These are phyloP conservation scores for Lineolata rhizophorae DNA, from an alignment of 495 filamentous ascomycete species.

Conservation along the genomic window DNA sequence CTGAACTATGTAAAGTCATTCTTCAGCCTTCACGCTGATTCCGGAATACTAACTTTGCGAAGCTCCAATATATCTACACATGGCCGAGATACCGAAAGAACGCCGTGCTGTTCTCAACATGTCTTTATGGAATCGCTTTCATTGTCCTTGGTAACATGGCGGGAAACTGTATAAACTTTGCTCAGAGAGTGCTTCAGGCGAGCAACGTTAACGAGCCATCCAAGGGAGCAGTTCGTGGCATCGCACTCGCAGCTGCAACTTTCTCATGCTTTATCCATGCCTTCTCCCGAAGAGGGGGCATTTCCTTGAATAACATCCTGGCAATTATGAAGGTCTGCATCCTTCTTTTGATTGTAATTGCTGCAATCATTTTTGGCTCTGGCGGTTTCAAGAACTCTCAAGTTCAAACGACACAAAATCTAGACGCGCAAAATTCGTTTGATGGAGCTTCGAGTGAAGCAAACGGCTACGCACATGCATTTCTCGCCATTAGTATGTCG, in stretches of 20 bases:
- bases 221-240: constrained; percentile 13
- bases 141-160: constrained; percentile 28
- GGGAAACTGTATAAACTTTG: constrained; percentile 26
- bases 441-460: constrained; percentile 3
- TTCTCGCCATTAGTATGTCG: constrained; percentile 1
- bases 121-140: constrained; percentile 24
- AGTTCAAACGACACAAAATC: constrained; percentile 1
- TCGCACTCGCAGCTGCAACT: constrained; percentile 22
- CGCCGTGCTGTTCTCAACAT: constrained; percentile 16
- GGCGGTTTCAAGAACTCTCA: constrained; percentile 4
- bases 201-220: constrained; percentile 5
- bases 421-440: constrained; percentile 1
- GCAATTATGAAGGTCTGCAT: constrained; percentile 26
- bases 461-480: constrained; percentile 2
- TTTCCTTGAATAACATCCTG: constrained; percentile 26
- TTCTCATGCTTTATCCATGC: constrained; percentile 25
- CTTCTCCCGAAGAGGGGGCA: constrained; percentile 25
- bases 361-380: constrained; percentile 14
- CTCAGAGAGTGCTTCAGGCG: constrained; percentile 16
- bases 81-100: constrained; percentile 12
- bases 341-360: constrained; percentile 21
- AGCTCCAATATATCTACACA: constrained; percentile 25
- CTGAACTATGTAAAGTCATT: constrained; percentile 26
- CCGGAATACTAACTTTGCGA: constrained; percentile 1
- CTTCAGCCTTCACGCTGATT: neutral